phyloP scores from a whole-genome alignment of 2,329 filamentous ascomycete genomes.

The Chrysosporium queenslandicum region DNA sequence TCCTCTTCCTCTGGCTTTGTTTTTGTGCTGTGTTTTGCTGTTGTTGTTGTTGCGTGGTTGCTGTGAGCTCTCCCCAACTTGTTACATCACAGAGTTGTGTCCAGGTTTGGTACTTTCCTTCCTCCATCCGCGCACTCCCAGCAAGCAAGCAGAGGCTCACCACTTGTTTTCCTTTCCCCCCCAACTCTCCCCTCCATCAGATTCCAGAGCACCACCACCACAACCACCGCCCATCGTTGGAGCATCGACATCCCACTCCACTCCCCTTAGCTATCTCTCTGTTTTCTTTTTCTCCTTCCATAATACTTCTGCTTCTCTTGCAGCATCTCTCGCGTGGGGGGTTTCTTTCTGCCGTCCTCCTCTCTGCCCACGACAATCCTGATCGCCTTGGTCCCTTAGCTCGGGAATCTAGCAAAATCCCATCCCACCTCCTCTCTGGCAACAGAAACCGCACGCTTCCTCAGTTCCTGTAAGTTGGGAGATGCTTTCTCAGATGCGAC shows the following conservation, averaged over 20 bases:
- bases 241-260: neutral
- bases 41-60: neutral
- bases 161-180: neutral
- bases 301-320: neutral
- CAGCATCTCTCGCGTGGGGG: too few relatives aligned
- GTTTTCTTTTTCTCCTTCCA: conserved; percentile 2
- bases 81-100: conserved; percentile 9
- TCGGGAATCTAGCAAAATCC: neutral
- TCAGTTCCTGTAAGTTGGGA: neutral
- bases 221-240: neutral
- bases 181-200: conserved; percentile 8
- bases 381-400: conserved; percentile 4
- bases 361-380: conserved; percentile 12
- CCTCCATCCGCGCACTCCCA: neutral
- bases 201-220: neutral
- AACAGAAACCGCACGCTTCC: neutral
- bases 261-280: neutral
- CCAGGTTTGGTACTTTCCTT: conserved; percentile 4
- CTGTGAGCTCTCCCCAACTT: neutral
- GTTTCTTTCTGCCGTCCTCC: too few relatives aligned
- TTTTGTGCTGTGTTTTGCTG: neutral
- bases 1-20: too few relatives aligned
- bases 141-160: neutral
- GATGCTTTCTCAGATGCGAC: neutral
- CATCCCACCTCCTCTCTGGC: conserved; percentile 6